Evolutionary conservation across 2,329 filamentous ascomycete genomes (phyloP), one percentile per base, ranked within the genome.

Genomic region (Penicillium freii): DNA sequence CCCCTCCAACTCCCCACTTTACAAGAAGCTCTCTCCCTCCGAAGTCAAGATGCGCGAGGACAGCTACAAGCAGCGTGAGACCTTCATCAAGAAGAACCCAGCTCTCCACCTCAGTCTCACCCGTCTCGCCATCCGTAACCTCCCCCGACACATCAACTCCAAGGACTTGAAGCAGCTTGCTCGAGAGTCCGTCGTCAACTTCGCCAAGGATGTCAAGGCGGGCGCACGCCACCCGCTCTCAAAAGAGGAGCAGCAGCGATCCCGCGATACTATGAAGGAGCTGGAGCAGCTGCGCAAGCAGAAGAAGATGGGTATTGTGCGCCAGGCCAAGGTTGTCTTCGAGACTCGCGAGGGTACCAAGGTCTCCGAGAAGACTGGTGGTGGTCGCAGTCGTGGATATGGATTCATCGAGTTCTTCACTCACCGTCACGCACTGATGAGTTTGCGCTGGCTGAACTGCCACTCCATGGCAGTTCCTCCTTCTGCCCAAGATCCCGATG

Each of bases 341-440:
- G 94, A 99, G 78, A 90, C 88, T 55, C 84, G 84, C 36, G 87
- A 94, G 66, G 94, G 94, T 45, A 86, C 86, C 69, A 97, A 97
- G 78, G 86, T 96, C 15, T 77, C 82, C 9, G 92, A 96, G 76
- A 82, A 84, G 43, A 86, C 81, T 50, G 91, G 90, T 8, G 91
- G 87, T 7, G 92, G 92, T 46, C 85, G 90, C 71, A 94, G 90
- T 72, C 85, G 93, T 72, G 94, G 94, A 5, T 99, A 99, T 73
- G 94, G 95, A 13, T 99, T 99, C 79, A 89, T 99, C 65, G 94
- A 99, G 77, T 99, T 97, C 76, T 89, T 87, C 63, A 94, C 90
- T 31, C 94, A 99, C 71, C 88, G 94, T 49, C 93, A 89, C 81
- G 94, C 94, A 15, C 82, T 99, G 39, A 97, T 97, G 91, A 94